Evolutionary conservation across 2,329 filamentous ascomycete species (phyloP), one percentile per base, ranked within the genome.

Genomic region (Diaporthe citri): DNA sequence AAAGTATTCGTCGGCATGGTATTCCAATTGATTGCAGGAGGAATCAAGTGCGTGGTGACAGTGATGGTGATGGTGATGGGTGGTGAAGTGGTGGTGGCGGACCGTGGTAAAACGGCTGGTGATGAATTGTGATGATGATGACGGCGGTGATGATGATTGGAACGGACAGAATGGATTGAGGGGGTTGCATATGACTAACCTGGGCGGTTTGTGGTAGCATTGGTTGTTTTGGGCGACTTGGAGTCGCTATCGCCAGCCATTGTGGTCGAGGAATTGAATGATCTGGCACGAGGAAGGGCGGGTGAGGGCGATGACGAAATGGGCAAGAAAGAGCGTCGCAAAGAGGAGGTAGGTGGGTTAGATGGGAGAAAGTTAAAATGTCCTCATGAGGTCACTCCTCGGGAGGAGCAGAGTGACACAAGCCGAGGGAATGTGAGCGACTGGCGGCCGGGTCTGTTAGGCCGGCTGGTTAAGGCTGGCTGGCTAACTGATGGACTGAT

Each of bases 171-270:
- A 64, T 36, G 15, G 34, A 64, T 69, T 34, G 64, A 72, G 41
- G 41, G 52, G 52, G 52, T 22, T 46, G 71, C 34, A 66, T 34
- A 64, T 73, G 69, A 76, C 75, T 75, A 75, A 76, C 75, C 75
- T 70, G 70, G 20, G 31, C 75, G 73, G 56, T 71, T 71, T 59
- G 73, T 74, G 55, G 69, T 60, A 71, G 75, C 64, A 81, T 81
- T 85, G 77, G 84, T 81, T 75, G 84, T 84, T 80, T 86, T 87
- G 78, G 87, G 87, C 79, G 87, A 88, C 82, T 87, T 87, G 77
- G 86, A 86, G 80, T 85, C 83, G 82, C 82, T 85, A 66, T 75
- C 75, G 39, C 75, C 73, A 73, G 75, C 75, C 75, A 76, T 76
- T 66, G 73, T 76, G 75, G 62, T 64, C 46, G 51, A 39, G 28